Evolutionary conservation across 306 rosid genomes (phyloP).

Genomic region (Carpinus fangiana): DNA sequence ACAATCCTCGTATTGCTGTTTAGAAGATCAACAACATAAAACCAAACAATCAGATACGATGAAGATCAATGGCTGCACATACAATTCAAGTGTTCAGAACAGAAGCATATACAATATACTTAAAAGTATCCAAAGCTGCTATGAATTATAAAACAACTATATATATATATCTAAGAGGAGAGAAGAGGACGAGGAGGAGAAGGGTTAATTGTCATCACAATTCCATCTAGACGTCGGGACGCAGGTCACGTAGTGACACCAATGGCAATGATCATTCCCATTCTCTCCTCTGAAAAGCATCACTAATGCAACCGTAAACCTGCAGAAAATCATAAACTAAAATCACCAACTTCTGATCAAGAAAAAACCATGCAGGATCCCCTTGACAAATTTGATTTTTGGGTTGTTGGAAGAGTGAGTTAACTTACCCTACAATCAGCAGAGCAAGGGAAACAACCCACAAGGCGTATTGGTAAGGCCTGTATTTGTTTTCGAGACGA

Average conservation of each 20-base stretch:
- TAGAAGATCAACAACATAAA: neutral
- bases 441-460: conserved; percentile 58
- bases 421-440: conserved; percentile 60
- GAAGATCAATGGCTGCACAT: neutral
- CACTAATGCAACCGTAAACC: conserved; percentile 54
- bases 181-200: no score
- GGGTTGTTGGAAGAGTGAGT: neutral
- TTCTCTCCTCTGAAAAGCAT: conserved; percentile 63
- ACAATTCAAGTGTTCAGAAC: neutral
- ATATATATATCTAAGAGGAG: conserved; percentile 14
- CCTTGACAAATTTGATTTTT: no score
- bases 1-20: neutral
- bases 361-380: no score
- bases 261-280: conserved; percentile 66
- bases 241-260: conserved; percentile 76
- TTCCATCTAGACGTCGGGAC: conserved; percentile 74
- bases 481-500: conserved; percentile 62
- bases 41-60: neutral
- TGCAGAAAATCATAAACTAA: conserved; percentile 20
- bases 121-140: neutral
- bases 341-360: no score
- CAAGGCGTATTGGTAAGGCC: conserved; percentile 66
- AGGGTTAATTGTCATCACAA: conserved; percentile 42
- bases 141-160: neutral
- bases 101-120: neutral